phyloP scores from a whole-genome alignment of 768 basidiomycete genomes.

The Cubamyces sp. region DNA sequence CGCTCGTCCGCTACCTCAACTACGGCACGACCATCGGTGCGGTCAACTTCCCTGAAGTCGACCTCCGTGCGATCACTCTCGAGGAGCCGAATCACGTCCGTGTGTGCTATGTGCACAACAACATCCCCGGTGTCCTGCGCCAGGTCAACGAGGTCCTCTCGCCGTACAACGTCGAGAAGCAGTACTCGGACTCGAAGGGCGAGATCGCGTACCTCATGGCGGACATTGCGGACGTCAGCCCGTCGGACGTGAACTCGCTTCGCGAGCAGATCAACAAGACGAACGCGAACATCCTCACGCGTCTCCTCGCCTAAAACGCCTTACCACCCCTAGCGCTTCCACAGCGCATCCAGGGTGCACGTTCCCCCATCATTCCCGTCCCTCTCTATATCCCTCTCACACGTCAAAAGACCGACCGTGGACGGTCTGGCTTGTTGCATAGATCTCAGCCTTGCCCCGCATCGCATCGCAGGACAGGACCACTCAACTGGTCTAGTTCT shows the following conservation, averaged over 20 bases:
- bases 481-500: constrained; percentile 56
- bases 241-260: constrained; percentile 75
- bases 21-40: constrained; percentile 90
- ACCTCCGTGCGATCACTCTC: constrained; percentile 87
- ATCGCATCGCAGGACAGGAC: constrained; percentile 32
- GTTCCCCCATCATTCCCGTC: constrained; percentile 1
- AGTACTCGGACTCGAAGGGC: constrained; percentile 97
- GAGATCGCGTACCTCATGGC: constrained; percentile 96
- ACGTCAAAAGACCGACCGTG: constrained; percentile 35
- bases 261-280: constrained; percentile 79
- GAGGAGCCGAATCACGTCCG: constrained; percentile 84
- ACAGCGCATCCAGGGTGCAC: background rate
- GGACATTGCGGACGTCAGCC: constrained; percentile 91
- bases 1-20: constrained; percentile 87
- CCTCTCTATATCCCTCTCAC: background rate
- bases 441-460: constrained; percentile 22
- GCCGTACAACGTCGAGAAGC: constrained; percentile 98
- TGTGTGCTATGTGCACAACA: constrained; percentile 94
- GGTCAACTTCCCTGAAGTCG: constrained; percentile 99
- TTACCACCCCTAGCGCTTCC: too few relatives aligned
- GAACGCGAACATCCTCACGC: constrained; percentile 86
- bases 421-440: constrained; percentile 38
- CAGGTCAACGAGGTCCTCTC: constrained; percentile 94
- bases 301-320: constrained; percentile 62
- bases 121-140: constrained; percentile 93